phyloP scores from a whole-genome alignment of 768 basidiomycete genomes.

The Amanita phalloides region DNA sequence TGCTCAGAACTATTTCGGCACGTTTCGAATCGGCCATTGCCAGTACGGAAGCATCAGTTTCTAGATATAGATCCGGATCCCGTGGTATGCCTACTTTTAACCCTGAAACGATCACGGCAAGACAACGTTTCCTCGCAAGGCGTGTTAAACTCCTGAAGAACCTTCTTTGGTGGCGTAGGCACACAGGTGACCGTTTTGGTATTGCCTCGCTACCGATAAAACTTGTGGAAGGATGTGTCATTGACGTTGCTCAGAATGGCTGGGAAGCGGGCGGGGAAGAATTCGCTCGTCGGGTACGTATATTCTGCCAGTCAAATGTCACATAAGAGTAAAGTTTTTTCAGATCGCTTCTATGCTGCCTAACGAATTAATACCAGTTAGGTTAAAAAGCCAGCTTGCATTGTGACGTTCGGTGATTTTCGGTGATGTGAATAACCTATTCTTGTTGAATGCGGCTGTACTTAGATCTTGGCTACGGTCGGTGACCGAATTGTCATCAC shows the following conservation, averaged over 20 bases:
- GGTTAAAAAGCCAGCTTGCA: conserved; percentile 14
- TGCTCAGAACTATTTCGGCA: conserved; percentile 42
- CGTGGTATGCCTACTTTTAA: conserved; percentile 44
- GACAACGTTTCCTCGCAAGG: conserved; percentile 56
- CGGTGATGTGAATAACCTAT: background rate
- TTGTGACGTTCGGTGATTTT: conserved; percentile 5
- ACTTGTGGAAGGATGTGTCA: conserved; percentile 48
- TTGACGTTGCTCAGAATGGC: conserved; percentile 58
- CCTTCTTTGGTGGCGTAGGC: conserved; percentile 67
- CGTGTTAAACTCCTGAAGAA: conserved; percentile 66
- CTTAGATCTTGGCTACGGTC: too few species aligned
- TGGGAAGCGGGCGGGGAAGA: conserved; percentile 87
- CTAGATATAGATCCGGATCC: conserved; percentile 32
- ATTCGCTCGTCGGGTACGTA: conserved; percentile 44
- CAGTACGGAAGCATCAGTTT: conserved; percentile 37
- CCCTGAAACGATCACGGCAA: conserved; percentile 63
- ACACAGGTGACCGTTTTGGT: conserved; percentile 48
- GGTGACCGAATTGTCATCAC: too few species aligned
- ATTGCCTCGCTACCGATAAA: conserved; percentile 42
- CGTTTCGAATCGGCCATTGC: conserved; percentile 46
- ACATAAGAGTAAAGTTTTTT: background rate
- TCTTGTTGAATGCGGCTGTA: too few species aligned
- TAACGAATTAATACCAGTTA: conserved; percentile 19
- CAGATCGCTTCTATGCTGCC: conserved; percentile 29
- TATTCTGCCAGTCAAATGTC: background rate